phyloP scores from a whole-genome alignment of 805 yeast species.

The Lipomyces kockii region DNA sequence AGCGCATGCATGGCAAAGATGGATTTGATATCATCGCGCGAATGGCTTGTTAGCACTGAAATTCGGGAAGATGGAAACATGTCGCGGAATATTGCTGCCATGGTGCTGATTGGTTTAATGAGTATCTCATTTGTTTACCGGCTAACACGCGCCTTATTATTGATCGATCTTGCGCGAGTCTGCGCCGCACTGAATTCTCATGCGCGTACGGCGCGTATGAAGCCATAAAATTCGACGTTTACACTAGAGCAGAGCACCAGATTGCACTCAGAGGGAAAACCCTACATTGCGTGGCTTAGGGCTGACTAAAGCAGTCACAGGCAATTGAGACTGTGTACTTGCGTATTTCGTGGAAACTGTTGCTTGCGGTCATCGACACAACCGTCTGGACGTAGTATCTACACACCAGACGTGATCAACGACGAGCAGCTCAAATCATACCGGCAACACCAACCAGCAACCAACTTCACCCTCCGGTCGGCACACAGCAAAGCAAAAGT shows the following conservation, averaged over 20 bases:
- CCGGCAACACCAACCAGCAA: constrained; percentile 2
- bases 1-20: constrained; percentile 27
- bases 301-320: neutral
- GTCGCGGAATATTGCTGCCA: constrained; percentile 6
- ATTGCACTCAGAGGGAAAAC: neutral
- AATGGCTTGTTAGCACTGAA: constrained; percentile 13
- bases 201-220: neutral
- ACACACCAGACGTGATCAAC: neutral
- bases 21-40: constrained; percentile 13
- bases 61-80: constrained; percentile 20
- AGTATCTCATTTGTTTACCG: neutral
- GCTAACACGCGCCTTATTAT: neutral
- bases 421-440: neutral
- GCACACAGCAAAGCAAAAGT: neutral
- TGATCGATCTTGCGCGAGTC: neutral
- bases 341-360: neutral
- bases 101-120: neutral
- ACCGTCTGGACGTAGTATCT: neutral
- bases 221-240: neutral
- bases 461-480: constrained; percentile 4
- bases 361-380: neutral
- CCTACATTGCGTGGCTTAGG: neutral
- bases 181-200: neutral
- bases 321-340: neutral
- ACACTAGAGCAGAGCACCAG: neutral